A percentile compares a stretch with the other conserved stretches of the same genome.
Conservation (phyloP, 2,329 filamentous ascomycete species). For the Hypocreales sp. region DNA sequence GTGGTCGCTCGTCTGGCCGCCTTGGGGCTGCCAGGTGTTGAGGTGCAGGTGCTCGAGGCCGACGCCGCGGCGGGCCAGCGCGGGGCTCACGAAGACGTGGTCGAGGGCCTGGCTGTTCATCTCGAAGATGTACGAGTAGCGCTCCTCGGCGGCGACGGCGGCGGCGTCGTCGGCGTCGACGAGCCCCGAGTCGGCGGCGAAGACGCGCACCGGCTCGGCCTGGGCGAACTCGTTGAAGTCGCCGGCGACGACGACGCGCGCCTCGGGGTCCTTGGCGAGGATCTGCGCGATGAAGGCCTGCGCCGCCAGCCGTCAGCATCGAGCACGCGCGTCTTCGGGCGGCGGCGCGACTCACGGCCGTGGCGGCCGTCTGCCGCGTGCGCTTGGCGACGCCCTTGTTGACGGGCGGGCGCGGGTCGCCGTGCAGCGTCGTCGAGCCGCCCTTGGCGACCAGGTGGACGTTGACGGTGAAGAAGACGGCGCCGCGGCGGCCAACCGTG, state of each 20-base stretch:
- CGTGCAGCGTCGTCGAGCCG: constrained; percentile 47
- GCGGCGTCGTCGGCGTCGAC: constrained; percentile 46
- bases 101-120: constrained; percentile 56
- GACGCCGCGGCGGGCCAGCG: constrained; percentile 27
- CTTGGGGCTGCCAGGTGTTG: constrained; percentile 48
- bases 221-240: constrained; percentile 63
- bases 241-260: constrained; percentile 44
- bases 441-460: constrained; percentile 55
- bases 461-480: constrained; percentile 54
- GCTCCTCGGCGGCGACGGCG: constrained; percentile 34
- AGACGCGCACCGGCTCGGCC: constrained; percentile 40
- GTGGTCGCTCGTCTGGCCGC: constrained; percentile 48
- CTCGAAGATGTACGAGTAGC: constrained; percentile 58
- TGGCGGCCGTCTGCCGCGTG: constrained; percentile 38
- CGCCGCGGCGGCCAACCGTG: constrained; percentile 32
- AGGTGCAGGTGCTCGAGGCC: constrained; percentile 54
- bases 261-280: constrained; percentile 36
- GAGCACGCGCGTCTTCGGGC: too few species aligned
- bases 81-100: constrained; percentile 50
- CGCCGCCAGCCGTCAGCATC: too few species aligned
- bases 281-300: constrained; percentile 41
- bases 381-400: constrained; percentile 48
- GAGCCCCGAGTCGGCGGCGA: constrained; percentile 36
- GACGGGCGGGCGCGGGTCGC: constrained; percentile 49
- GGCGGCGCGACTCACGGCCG: constrained; percentile 28